phyloP scores from a whole-genome alignment of 108 stramenopile species.

The Fragilaria radians region DNA sequence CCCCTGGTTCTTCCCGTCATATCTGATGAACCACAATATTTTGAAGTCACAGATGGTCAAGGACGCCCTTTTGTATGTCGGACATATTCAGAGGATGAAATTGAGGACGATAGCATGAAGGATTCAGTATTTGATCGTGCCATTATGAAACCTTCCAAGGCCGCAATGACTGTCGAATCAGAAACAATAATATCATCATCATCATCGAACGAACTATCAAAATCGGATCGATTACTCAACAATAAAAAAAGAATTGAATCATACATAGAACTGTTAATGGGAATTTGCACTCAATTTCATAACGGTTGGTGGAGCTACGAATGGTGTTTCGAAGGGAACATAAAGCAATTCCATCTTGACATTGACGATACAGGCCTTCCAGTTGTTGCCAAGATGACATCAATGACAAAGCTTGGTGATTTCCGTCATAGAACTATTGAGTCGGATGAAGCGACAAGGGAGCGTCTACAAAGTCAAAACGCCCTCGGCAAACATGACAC shows the following conservation, averaged over 20 bases:
- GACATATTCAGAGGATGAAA: slow-evolving; percentile 63
- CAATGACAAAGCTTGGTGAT: slow-evolving; percentile 49
- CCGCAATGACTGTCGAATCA: neutral
- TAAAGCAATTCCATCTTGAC: slow-evolving; percentile 75
- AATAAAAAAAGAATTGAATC: slow-evolving; percentile 9
- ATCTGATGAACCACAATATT: slow-evolving; percentile 25
- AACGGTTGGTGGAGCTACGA: slow-evolving; percentile 88
- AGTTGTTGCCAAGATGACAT: slow-evolving; percentile 19
- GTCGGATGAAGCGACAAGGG: slow-evolving; percentile 4
- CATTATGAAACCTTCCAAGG: neutral
- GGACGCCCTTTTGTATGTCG: slow-evolving; percentile 65
- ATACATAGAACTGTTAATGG: slow-evolving; percentile 27
- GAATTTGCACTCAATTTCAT: slow-evolving; percentile 66
- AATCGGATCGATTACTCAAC: neutral
- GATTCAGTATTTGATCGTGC: slow-evolving; percentile 58
- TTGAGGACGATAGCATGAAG: slow-evolving; percentile 39
- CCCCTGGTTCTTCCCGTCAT: slow-evolving; percentile 43
- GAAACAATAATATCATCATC: neutral
- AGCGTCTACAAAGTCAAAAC: neutral
- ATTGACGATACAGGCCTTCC: slow-evolving; percentile 11
- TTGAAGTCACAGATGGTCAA: slow-evolving; percentile 40
- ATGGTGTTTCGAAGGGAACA: slow-evolving; percentile 64
- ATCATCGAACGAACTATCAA: neutral
- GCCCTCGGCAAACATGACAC: slow-evolving; percentile 1
- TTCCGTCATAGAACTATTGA: slow-evolving; percentile 25